These are phyloP conservation scores for Suillus bovinus DNA, from an alignment of 768 basidiomycete genomes.

Conservation along the genomic window DNA sequence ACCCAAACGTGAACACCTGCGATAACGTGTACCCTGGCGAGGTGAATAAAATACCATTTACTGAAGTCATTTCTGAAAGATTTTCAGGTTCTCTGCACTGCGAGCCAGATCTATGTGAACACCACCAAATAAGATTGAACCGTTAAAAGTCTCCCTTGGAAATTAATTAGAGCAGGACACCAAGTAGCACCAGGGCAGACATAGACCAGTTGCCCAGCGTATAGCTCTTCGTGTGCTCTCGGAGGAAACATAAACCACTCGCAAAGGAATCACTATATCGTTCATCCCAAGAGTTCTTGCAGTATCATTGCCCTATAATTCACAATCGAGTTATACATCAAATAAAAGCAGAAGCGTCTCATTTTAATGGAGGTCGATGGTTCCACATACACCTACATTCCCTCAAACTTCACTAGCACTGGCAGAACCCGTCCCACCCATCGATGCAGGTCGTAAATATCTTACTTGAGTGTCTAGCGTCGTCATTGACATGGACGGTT, in stretches of 20 bases:
- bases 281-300: neutral
- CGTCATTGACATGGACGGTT: neutral
- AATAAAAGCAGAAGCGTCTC: neutral
- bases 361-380: neutral
- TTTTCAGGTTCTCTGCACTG: slow-evolving; percentile 28
- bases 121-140: slow-evolving; percentile 2
- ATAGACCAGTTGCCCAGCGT: too few species aligned
- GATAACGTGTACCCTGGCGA: slow-evolving; percentile 59
- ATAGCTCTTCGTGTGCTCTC: too few species aligned
- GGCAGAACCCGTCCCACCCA: neutral
- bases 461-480: too few species aligned
- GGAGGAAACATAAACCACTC: neutral
- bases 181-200: too few species aligned
- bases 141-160: too few species aligned
- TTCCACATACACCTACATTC: neutral
- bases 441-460: neutral
- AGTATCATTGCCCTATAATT: neutral
- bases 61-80: neutral
- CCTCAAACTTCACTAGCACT: neutral
- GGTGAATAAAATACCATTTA: slow-evolving; percentile 34
- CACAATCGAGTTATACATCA: neutral
- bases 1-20: slow-evolving; percentile 63
- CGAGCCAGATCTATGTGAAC: slow-evolving; percentile 23
- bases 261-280: neutral
- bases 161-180: too few species aligned